Evolutionary conservation across 2,329 filamentous ascomycete species (phyloP), one percentile per base, ranked within the genome.

Genomic region (Epichloe sibirici): DNA sequence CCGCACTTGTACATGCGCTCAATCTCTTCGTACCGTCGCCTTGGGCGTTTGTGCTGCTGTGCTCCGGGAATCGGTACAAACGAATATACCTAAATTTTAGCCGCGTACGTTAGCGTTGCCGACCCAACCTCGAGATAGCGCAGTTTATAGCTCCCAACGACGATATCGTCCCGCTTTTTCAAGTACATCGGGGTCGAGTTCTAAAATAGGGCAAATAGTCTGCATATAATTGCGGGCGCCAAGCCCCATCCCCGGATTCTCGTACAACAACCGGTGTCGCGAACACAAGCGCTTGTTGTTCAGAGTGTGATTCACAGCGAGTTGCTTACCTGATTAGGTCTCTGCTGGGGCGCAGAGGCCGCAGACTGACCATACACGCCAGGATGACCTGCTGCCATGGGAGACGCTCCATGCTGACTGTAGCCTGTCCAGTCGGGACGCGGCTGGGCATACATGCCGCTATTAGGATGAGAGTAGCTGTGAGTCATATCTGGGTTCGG

Each of bases 1-100:
- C 91, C 93, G 65, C 93, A 98, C 71, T 97, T 97, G 76, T 98
- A 97, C 93, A 98, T 97, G 65, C 93, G 85, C 74, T 98, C 93
- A 62, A 98, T 98, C 68, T 98, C 93, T 70, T 98, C 93, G 63
- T 96, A 98, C 51, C 93, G 82, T 62, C 93, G 79, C 58, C 93
- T 82, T 12, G 93, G 93, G 54, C 93, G 83, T 75, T 98, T 98
- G 69, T 97, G 91, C 67, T 98, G 93, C 66, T 96, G 90, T 12
- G 91, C 89, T 57, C 93, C 93, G 2, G 93, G 93, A 63, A 97
- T 97, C 0, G 93, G 91, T 35, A 97, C 93, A 65, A 98, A 97
- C 0, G 90, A 96, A 68, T 97, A 97, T 42, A 98, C 91, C 79
- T 96, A 78, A n/a, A 11, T 31, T 73, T 61, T 53, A 59, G 55